Evolutionary conservation across 2,329 filamentous ascomycete genomes (phyloP), one percentile per base, ranked within the genome.

Genomic region (Apiospora phragmitis): DNA sequence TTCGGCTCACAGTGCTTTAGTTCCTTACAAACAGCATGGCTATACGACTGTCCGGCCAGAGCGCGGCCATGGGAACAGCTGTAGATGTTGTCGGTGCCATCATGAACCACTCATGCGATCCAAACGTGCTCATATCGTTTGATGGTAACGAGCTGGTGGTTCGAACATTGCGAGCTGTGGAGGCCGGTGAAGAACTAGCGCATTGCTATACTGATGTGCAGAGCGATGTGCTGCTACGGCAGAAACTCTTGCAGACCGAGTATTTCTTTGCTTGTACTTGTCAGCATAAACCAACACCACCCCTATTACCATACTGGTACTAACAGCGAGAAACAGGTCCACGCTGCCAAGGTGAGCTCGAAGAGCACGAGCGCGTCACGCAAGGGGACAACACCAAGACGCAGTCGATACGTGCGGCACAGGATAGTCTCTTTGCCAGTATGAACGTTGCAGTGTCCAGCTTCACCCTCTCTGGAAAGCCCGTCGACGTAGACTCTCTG

Each of bases 21-120:
- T 65, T 80, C 24, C 68, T 70, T 5, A 74, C 73, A 43, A 80
- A 80, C 71, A 73, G 71, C 32, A 72, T 78, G n/a, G 67, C 69
- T 11, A 73, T 80, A 32, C 71, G 76, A 2, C 68, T 72, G 3
- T 38, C 78, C 1, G 72, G 74, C 24, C 62, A 72, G n/a, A 73
- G 73, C 7, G 68, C 72, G 9, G 66, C 70, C 1, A 70, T 76
- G 51, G 80, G 80, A 6, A 73, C 71, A n/a, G 77, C 72, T 18
- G 71, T 82, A n/a, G 79, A 82, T 42, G 66, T 79, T 16, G 69
- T 76, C 2, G 75, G 76, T 0, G 75, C 80, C 16, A 71, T 77
- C 43, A 78, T 82, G 69, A 82, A 83, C 72, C 81, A 83, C 73
- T 79, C 76, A 0, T 83, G 81, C 69, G 74, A 78, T 0, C 79